A percentile compares a stretch with the other conserved stretches of the same genome.
Evolutionary conservation across 2,329 filamentous ascomycete genomes (phyloP).

Genomic region (Arachnomyces sp.): DNA sequence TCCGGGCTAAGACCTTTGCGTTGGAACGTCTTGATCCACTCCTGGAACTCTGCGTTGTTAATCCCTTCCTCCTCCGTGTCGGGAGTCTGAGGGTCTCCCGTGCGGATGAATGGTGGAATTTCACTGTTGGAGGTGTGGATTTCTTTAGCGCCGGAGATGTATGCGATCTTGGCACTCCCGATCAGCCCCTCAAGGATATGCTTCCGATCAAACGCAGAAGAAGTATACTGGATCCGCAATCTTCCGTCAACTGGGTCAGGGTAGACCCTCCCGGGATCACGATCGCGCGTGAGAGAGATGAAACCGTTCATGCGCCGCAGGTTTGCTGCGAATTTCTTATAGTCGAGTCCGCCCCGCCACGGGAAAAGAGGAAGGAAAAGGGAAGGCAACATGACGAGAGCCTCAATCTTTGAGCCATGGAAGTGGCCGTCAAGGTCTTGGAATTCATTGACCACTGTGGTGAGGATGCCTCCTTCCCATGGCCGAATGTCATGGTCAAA

Average conservation of each 20-base stretch:
- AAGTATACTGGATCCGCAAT: slow-evolving; percentile 61
- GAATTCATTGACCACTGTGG: slow-evolving; percentile 66
- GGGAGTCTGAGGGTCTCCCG: slow-evolving; percentile 15
- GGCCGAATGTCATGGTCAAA: slow-evolving; percentile 64
- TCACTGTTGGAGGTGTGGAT: slow-evolving; percentile 61
- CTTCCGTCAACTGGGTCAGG: slow-evolving; percentile 61
- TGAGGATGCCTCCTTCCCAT: slow-evolving; percentile 74
- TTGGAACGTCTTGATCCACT: slow-evolving; percentile 47
- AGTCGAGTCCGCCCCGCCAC: slow-evolving; percentile 62
- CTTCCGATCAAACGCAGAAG: slow-evolving; percentile 63
- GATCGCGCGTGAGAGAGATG: slow-evolving; percentile 68
- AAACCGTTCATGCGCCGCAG: slow-evolving; percentile 63
- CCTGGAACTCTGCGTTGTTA: slow-evolving; percentile 48
- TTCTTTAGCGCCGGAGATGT: slow-evolving; percentile 71
- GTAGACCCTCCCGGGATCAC: slow-evolving; percentile 66
- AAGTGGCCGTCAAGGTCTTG: slow-evolving; percentile 74
- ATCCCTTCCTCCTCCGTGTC: slow-evolving; percentile 34
- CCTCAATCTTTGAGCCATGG: slow-evolving; percentile 77
- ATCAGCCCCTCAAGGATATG: slow-evolving; percentile 65
- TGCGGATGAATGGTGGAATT: slow-evolving; percentile 56
- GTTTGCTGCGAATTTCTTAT: slow-evolving; percentile 63
- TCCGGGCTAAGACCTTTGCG: slow-evolving; percentile 40
- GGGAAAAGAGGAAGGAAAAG: slow-evolving; percentile 55
- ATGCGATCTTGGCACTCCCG: slow-evolving; percentile 67
- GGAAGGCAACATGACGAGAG: slow-evolving; percentile 66